Evolutionary conservation across 306 rosid genomes (phyloP), one percentile per base, ranked within the genome.

Genomic region (Dalbergia cultrata): DNA sequence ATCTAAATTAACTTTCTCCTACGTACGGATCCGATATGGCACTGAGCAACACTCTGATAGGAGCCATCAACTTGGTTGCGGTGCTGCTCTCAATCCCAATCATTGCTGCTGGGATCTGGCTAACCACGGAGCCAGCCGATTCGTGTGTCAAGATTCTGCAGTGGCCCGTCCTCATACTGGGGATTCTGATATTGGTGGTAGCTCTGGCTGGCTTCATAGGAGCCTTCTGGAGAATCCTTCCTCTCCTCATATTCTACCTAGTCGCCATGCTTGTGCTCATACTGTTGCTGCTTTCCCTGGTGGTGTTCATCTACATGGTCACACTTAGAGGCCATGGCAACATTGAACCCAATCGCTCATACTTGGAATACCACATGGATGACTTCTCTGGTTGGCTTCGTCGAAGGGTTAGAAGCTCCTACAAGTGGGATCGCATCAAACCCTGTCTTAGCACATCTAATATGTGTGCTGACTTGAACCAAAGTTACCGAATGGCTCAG

Each of bases 21-120:
- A 8, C 17, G 43, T 4, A 61, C 21, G 8, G 59, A 37, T 1
- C 57, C 8, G 17, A 54, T 17, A 95, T 95, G 99, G 92, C 95
- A 67, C 70, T 91, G 3, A 93, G 92, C 85, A 91, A 83, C 85
- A 91, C 89, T 35, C 86, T 91, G 2, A 89, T 89, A 65, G 99
- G 93, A 63, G 90, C 79, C 78, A 90, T 95, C 43, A 95, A 93
- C 86, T 91, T 93, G 37, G 81, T 91, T 0, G 95, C 97, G 0
- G 77, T 91, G 49, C 92, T 95, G 47, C 93, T 95, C 71, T 95
- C 99, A 7, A 81, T 95, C 62, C 97, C 97, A 5, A 88, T 95
- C 44, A 90, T 95, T 50, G 94, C 88, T 5, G 87, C 95, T 0
- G 99, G 98, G 39, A 91, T 95, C 70, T 95, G 99, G 99, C 96